Percentiles rank a stretch among this genome's conserved stretches.
Evolutionary conservation across 371 early-diverging fungal genomes (phyloP).

Genomic region (Actinomucor elegans): DNA sequence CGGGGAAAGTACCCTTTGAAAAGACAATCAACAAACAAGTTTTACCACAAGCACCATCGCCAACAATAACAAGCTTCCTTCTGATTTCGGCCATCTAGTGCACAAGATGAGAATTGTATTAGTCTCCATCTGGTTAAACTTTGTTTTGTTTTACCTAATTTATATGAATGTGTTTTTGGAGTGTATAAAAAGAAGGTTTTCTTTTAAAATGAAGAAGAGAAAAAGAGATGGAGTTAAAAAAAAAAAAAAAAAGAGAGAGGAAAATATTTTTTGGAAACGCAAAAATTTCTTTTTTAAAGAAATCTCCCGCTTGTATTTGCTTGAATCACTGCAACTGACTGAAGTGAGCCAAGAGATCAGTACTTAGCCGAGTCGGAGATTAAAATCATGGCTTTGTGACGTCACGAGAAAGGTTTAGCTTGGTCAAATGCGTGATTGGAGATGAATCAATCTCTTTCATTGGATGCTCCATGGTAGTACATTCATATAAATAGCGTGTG

Average conservation of each 20-base stretch:
- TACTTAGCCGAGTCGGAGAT: too few relatives aligned
- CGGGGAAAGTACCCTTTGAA: constrained; percentile 88
- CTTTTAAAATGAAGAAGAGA: not conserved
- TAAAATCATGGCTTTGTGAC: too few relatives aligned
- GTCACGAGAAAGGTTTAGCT: too few relatives aligned
- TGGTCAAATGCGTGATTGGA: too few relatives aligned
- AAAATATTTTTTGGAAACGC: not conserved
- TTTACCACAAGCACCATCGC: constrained; percentile 97
- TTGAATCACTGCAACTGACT: too few relatives aligned
- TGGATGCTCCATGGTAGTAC: too few relatives aligned
- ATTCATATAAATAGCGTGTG: too few relatives aligned
- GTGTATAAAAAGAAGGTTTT: not conserved
- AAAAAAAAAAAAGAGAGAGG: constrained; percentile 1
- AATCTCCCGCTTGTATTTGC: constrained; percentile 6
- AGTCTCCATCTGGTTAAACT: too few relatives aligned
- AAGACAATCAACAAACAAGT: constrained; percentile 94
- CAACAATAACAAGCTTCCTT: constrained; percentile 94
- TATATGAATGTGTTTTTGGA: not conserved
- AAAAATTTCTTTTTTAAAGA: constrained; percentile 2
- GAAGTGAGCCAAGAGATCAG: too few relatives aligned
- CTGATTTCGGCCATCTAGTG: constrained; percentile 77
- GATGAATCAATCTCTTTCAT: too few relatives aligned
- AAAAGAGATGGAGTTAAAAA: not conserved
- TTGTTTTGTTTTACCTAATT: not conserved
- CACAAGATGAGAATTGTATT: too few relatives aligned